Evolutionary conservation across 1,139 yeast species (phyloP).

Genomic region (Meyerozyma smithsonii): DNA sequence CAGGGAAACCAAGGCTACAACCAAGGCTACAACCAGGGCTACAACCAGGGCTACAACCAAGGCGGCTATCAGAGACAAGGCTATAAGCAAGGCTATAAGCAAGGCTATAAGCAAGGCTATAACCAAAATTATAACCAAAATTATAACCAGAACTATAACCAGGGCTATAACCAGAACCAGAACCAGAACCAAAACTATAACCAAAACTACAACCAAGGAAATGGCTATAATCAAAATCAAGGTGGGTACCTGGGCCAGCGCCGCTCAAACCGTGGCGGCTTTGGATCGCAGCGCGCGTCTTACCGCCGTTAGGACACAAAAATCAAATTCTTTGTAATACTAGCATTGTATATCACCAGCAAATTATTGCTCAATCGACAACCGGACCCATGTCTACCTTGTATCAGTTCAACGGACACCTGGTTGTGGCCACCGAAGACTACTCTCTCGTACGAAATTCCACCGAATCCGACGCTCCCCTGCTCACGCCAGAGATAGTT

Average conservation of each 20-base stretch:
- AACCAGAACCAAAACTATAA: slow-evolving; percentile 6
- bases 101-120: slow-evolving; percentile 6
- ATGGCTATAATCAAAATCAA: slow-evolving; percentile 9
- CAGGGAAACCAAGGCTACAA: slow-evolving; percentile 10
- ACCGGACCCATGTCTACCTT: neutral
- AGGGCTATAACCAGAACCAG: slow-evolving; percentile 8
- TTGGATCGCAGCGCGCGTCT: slow-evolving; percentile 4
- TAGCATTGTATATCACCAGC: neutral
- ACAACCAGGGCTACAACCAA: slow-evolving; percentile 7
- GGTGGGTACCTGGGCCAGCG: slow-evolving; percentile 2
- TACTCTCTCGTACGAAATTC: neutral
- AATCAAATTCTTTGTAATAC: neutral
- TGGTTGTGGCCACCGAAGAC: neutral
- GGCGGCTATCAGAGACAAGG: slow-evolving; percentile 7
- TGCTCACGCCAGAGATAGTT: neutral
- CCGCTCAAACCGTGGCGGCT: neutral
- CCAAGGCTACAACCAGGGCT: slow-evolving; percentile 8
- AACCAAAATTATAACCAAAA: slow-evolving; percentile 7
- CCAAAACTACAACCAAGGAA: slow-evolving; percentile 6
- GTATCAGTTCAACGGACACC: neutral
- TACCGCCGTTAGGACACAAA: neutral
- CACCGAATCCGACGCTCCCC: neutral
- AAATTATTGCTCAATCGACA: no score
- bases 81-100: slow-evolving; percentile 8
- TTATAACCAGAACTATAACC: slow-evolving; percentile 7